A percentile compares a stretch with the other conserved stretches of the same genome.
These are phyloP conservation scores for Cymbopogon flexuosus DNA, from an alignment of 202 grass and related monocot genomes.

Conservation along the genomic window DNA sequence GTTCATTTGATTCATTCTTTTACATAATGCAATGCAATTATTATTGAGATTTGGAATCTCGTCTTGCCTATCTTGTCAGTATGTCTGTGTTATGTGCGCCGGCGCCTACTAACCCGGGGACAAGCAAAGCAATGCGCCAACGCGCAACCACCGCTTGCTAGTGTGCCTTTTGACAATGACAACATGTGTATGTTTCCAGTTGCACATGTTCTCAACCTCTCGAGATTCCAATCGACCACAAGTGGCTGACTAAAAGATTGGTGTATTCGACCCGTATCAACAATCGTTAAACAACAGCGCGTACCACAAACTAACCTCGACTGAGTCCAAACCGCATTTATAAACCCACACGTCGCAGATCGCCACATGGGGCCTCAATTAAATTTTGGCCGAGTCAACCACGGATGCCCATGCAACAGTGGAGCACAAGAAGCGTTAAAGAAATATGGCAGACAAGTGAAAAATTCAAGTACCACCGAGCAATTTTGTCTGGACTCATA, in stretches of 20 bases:
- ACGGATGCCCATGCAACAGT: no score
- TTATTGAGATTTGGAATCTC: constrained; percentile 38
- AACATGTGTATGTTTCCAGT: neutral
- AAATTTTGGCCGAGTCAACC: neutral
- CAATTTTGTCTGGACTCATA: neutral
- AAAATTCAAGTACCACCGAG: neutral
- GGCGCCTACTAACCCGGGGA: neutral
- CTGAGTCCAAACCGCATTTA: neutral
- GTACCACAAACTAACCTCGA: neutral
- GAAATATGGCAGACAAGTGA: neutral
- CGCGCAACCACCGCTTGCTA: neutral
- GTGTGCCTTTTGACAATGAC: neutral
- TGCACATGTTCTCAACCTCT: neutral
- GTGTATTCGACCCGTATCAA: neutral
- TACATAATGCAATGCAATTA: constrained; percentile 26
- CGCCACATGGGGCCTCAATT: neutral
- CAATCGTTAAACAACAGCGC: neutral
- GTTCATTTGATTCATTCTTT: constrained; percentile 52
- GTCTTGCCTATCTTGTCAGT: neutral
- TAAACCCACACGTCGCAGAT: neutral
- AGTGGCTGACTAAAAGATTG: neutral
- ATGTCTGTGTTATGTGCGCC: neutral
- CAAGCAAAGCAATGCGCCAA: neutral
- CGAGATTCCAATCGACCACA: constrained; percentile 27
- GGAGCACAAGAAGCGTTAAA: neutral